These are phyloP conservation scores for Ephemerocybe angulata DNA, from an alignment of 768 basidiomycete genomes.

Conservation along the genomic window DNA sequence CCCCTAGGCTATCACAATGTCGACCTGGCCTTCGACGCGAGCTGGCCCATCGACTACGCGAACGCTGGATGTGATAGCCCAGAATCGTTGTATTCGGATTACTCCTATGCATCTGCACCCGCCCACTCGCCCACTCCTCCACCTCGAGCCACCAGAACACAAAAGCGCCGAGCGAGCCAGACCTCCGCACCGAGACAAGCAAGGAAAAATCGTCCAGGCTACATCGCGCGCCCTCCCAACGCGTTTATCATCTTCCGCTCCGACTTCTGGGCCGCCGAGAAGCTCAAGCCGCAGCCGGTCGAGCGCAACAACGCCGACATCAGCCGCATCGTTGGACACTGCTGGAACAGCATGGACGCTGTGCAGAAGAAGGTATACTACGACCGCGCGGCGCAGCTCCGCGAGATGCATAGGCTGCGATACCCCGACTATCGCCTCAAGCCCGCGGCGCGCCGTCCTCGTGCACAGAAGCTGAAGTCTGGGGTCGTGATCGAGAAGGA, in stretches of 20 bases:
- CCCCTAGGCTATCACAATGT: no score
- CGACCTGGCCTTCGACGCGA: no score
- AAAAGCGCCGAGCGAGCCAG: slow-evolving; percentile 12
- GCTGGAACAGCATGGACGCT: slow-evolving; percentile 52
- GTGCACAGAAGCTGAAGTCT: no score
- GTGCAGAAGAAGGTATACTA: slow-evolving; percentile 40
- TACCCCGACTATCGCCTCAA: slow-evolving; percentile 58
- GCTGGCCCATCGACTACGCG: no score
- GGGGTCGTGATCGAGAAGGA: neutral
- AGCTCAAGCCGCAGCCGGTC: slow-evolving; percentile 41
- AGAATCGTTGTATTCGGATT: neutral
- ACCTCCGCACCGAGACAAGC: slow-evolving; percentile 11
- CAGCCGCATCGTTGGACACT: slow-evolving; percentile 57
- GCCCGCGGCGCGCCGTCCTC: no score
- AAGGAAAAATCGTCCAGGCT: slow-evolving; percentile 26
- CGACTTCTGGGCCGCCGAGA: slow-evolving; percentile 52
- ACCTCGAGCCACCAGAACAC: slow-evolving; percentile 13
- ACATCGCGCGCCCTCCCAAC: slow-evolving; percentile 70
- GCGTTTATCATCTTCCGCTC: slow-evolving; percentile 75
- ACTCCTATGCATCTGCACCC: no score
- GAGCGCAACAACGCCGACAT: slow-evolving; percentile 67
- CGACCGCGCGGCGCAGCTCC: slow-evolving; percentile 38
- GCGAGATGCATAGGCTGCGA: slow-evolving; percentile 40
- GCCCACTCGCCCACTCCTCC: neutral
- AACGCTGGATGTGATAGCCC: neutral